phyloP scores from a whole-genome alignment of 257 asterid species.

The Linderniella brevidens region DNA sequence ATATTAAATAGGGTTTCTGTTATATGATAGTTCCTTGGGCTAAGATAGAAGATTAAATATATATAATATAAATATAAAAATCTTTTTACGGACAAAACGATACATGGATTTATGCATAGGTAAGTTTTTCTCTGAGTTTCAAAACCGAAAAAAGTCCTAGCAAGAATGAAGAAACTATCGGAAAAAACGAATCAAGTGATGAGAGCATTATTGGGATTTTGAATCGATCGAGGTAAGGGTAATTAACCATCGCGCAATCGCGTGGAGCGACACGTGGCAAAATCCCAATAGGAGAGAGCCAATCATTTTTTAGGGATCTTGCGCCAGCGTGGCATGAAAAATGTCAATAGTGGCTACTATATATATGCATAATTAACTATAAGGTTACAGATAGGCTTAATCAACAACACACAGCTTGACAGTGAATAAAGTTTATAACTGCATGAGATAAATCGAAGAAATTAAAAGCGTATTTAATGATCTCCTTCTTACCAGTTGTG shows the following conservation, averaged over 20 bases:
- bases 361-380: too few relatives aligned
- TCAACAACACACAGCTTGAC: too few relatives aligned
- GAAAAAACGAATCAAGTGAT: constrained; percentile 2
- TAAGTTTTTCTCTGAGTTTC: neutral
- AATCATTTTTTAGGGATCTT: constrained; percentile 67
- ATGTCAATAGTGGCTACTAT: constrained; percentile 61
- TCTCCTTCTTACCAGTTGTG: too few relatives aligned
- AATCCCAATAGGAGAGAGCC: constrained; percentile 18
- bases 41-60: constrained; percentile 15
- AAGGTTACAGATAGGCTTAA: constrained; percentile 42
- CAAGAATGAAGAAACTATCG: neutral
- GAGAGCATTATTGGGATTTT: constrained; percentile 63
- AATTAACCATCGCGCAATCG: constrained; percentile 22
- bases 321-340: constrained; percentile 46
- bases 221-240: constrained; percentile 52
- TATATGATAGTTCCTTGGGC: too few relatives aligned
- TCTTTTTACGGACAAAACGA: constrained; percentile 17
- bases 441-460: too few relatives aligned
- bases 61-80: constrained; percentile 16
- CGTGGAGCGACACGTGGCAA: constrained; percentile 18
- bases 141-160: constrained; percentile 1
- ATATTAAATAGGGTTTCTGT: constrained; percentile 11
- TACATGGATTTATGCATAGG: constrained; percentile 4
- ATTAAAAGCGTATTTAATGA: too few relatives aligned
- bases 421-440: too few relatives aligned